Evolutionary conservation across 2,329 filamentous ascomycete species (phyloP).

Genomic region (Emergomyces orientalis): DNA sequence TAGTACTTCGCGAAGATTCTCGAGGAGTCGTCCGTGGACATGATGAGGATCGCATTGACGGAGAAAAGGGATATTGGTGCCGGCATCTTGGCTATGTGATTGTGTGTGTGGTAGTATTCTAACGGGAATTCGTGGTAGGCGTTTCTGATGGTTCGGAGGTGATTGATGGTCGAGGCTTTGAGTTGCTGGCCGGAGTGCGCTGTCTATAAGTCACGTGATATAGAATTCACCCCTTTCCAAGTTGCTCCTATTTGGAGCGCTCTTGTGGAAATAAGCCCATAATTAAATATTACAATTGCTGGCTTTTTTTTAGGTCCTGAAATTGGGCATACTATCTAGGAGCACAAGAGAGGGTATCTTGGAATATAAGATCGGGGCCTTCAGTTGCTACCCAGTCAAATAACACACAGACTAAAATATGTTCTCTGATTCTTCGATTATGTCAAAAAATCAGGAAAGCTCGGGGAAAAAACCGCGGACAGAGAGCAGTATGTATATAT

Average conservation of each 20-base stretch:
- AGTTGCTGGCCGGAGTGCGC: not conserved
- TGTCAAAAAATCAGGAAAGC: not conserved
- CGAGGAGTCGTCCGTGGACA: constrained; percentile 77
- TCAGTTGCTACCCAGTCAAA: not conserved
- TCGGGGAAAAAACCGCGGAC: not conserved
- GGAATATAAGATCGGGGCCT: not conserved
- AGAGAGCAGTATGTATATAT: not conserved
- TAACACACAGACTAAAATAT: not conserved
- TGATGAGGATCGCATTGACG: constrained; percentile 67
- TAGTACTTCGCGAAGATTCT: constrained; percentile 95
- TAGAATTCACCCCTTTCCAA: not conserved
- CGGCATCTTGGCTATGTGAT: constrained; percentile 47
- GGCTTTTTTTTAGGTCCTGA: not conserved
- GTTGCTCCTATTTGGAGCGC: not conserved
- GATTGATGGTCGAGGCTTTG: not conserved
- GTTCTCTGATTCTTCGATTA: no score
- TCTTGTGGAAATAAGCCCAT: not conserved
- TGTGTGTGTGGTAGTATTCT: not conserved
- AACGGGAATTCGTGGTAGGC: not conserved
- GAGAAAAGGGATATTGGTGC: constrained; percentile 67
- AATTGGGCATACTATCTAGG: not conserved
- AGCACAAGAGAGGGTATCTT: not conserved
- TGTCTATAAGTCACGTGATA: constrained; percentile 4
- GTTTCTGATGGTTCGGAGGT: not conserved
- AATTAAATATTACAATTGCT: not conserved